Evolutionary conservation across 177 flowering plant genomes (phyloP), one percentile per base, ranked within the genome.

Genomic region (Tripterygium wilfordii): DNA sequence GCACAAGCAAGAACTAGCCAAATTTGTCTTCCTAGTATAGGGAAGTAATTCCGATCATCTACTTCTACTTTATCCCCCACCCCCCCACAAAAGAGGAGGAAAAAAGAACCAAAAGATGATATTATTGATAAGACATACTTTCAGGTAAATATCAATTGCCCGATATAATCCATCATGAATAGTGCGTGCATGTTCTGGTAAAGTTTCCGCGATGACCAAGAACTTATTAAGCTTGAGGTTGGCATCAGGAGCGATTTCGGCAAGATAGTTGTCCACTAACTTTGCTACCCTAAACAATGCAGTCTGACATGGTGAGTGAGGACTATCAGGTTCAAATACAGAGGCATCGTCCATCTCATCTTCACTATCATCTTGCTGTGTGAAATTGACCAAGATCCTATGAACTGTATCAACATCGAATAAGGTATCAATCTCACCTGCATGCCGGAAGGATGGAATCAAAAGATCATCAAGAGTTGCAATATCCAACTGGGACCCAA

Each of bases 221-320:
- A 94, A 89, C 72, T 82, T 84, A 57, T 72, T 17, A 42, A 89
- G 85, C 63, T 85, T 89, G 58, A 94, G 92, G 62, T 89, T 89
- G n/a, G 92, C 83, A 72, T 94, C 99, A 23, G 99, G 86, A 12
- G 99, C 97, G 54, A 94, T 85, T 74, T 94, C 99, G 13, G 98
- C 92, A 22, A 92, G 84, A 72, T 83, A 92, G 56, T 66, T 82
- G 66, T 92, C 96, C 39, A 92, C 75, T 36, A 92, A 44, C 41
- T 82, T 92, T 10, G 95, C 60, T 31, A 92, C 98, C 64, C 78
- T 82, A 32, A 65, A 57, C 64, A 92, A 56, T 40, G 96, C 82
- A 41, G 73, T 66, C 47, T 83, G 90, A 18, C 94, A 82, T 21
- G 95, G 95, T 1, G 95, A 85, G 42, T 38, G 64, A 45, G 81